A percentile compares a stretch with the other conserved stretches of the same genome.
These are phyloP conservation scores for Trichophyton rubrum DNA, from an alignment of 2,329 filamentous ascomycete genomes.

Conservation along the genomic window DNA sequence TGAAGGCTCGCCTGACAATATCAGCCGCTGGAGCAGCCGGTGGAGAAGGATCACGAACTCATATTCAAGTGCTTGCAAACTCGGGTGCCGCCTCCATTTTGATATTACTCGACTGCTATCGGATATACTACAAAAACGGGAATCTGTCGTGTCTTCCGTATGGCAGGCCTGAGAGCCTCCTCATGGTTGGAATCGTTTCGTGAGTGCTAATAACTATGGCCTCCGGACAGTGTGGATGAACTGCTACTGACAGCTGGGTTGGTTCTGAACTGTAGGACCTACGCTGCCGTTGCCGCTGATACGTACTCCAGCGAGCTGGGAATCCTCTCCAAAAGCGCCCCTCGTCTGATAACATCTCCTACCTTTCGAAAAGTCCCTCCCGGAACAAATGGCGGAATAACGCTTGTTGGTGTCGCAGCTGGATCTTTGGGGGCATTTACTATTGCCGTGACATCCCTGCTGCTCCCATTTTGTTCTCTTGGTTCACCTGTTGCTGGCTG, in stretches of 20 bases:
- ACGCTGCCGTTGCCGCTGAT: constrained; percentile 82
- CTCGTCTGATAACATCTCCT: constrained; percentile 74
- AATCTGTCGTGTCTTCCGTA: constrained; percentile 28
- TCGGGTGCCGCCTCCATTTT: constrained; percentile 63
- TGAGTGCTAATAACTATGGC: constrained; percentile 17
- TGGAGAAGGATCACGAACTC: constrained; percentile 70
- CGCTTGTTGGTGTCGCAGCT: constrained; percentile 57
- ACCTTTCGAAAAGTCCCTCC: constrained; percentile 66
- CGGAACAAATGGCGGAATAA: constrained; percentile 91
- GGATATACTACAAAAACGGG: constrained; percentile 21
- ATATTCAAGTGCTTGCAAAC: constrained; percentile 85
- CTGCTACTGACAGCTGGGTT: not conserved
- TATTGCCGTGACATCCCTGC: constrained; percentile 54
- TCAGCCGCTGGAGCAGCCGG: constrained; percentile 57
- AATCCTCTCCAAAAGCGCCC: constrained; percentile 63
- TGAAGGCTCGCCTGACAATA: constrained; percentile 72
- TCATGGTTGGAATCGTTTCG: constrained; percentile 31
- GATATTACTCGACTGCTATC: constrained; percentile 40
- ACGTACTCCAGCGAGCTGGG: constrained; percentile 93
- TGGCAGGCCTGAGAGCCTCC: constrained; percentile 23
- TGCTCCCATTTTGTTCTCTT: constrained; percentile 54
- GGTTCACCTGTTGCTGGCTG: constrained; percentile 4
- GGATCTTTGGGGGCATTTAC: constrained; percentile 60
- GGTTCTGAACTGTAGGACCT: constrained; percentile 44
- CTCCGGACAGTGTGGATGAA: not conserved